Evolutionary conservation across 1,284 basidiomycete genomes (phyloP), one percentile per base, ranked within the genome.

Genomic region (Fomitopsis palustris): DNA sequence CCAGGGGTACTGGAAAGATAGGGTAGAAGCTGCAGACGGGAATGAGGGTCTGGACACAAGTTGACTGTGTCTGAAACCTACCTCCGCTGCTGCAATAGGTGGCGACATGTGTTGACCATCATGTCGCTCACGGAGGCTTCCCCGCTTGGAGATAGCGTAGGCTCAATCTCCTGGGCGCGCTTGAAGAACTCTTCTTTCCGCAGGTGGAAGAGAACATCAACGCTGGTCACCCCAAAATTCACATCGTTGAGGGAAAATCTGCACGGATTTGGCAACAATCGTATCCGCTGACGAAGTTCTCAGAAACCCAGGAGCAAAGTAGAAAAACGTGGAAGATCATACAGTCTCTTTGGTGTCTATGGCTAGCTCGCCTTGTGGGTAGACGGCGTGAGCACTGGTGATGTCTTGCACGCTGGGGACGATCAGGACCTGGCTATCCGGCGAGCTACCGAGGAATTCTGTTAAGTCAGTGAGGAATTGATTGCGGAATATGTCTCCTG

Each of bases 151-250:
- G 74, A 68, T 1, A 77, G 67, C 6, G 81, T 74, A 3, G 85
- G 75, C 56, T 88, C 85, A 1, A 86, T 78, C 64, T 90, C 90
- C 56, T 83, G 78, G 2, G 87, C 87, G 31, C 84, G 81, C 69
- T 87, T 89, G 63, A 90, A 80, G 58, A 88, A 84, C 70, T 98
- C 93, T 66, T 97, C 92, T 61, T 87, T 88, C 55, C 89, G 85
- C 2, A 99, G 77, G 70, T 97, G 95, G 74, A 95, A 95, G 25
- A 99, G 77, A 0, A 89, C 83, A 71, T 99, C 97, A 6, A 93
- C 85, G 57, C 92, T 94, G 17, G 84, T 90, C 5, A 85, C 80
- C 0, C 83, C 92, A 64, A 99, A 90, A 1, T 84, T 79, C 31
- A 97, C 75, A 55, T 89, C 93, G 71, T 98, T 96, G 63, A 99